Evolutionary conservation across 148 eudicot genomes (phyloP).

Genomic region (Rheum nobile): DNA sequence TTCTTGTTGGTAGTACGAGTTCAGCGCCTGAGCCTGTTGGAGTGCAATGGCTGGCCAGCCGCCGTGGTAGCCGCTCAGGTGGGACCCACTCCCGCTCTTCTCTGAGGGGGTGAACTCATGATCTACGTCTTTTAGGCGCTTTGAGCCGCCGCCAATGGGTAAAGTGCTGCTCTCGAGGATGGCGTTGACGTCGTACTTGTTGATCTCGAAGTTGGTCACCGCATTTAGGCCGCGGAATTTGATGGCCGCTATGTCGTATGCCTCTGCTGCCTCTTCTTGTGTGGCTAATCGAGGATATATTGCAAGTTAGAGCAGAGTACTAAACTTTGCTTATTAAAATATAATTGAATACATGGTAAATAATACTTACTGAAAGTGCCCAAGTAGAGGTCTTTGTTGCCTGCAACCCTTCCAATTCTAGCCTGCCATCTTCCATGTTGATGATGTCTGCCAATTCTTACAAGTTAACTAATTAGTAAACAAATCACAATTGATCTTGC

Average conservation of each 20-base stretch:
- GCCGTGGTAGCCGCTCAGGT: too few species aligned
- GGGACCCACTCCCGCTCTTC: conserved; percentile 8
- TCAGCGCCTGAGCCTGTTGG: conserved; percentile 30
- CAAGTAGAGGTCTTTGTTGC: conserved; percentile 93
- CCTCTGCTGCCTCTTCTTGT: conserved; percentile 98
- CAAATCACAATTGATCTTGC: background rate
- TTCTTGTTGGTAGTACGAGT: conserved; percentile 18
- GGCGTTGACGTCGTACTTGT: conserved; percentile 67
- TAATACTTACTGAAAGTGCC: conserved; percentile 84
- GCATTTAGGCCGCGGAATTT: conserved; percentile 86
- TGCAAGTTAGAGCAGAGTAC: background rate
- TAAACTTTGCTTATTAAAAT: too few species aligned
- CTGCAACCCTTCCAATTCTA: conserved; percentile 95
- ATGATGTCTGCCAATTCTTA: conserved; percentile 53
- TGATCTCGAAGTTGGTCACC: conserved; percentile 91
- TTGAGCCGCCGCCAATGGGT: conserved; percentile 85
- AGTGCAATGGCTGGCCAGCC: conserved; percentile 50
- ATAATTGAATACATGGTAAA: background rate
- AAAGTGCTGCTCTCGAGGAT: conserved; percentile 75
- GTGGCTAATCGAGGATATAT: conserved; percentile 40
- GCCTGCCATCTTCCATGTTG: conserved; percentile 99
- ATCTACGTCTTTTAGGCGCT: conserved; percentile 68
- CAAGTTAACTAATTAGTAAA: background rate
- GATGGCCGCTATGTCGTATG: conserved; percentile 94
- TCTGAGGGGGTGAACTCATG: conserved; percentile 20